A percentile compares a stretch with the other conserved stretches of the same genome.
Conservation (phyloP, 306 rosid genomes). For the Quercus bicolor region DNA sequence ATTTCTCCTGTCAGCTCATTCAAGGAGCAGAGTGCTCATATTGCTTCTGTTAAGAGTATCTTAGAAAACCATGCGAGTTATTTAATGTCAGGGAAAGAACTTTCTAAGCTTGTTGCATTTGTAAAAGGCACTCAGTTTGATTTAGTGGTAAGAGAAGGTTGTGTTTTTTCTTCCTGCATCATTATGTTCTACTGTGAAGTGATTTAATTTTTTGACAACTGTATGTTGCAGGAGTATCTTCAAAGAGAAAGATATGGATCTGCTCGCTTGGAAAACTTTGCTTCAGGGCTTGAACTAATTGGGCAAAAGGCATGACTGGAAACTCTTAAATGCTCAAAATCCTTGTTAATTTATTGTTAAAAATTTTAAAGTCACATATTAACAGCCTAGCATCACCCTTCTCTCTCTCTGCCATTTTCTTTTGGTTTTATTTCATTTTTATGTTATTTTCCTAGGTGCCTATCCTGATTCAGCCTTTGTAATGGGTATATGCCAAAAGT, state of each 20-base stretch:
- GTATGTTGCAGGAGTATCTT: slow-evolving; percentile 73
- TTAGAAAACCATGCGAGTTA: slow-evolving; percentile 93
- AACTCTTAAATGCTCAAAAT: background rate
- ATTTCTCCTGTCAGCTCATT: slow-evolving; percentile 36
- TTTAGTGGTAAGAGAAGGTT: slow-evolving; percentile 66
- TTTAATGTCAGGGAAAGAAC: slow-evolving; percentile 93
- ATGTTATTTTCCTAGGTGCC: slow-evolving; percentile 1
- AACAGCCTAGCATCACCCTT: background rate
- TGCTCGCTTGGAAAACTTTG: slow-evolving; percentile 89
- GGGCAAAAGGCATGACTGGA: slow-evolving; percentile 67
- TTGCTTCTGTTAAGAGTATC: slow-evolving; percentile 79
- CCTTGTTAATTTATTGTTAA: slow-evolving; percentile 1
- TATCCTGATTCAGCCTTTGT: background rate
- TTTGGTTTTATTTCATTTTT: background rate
- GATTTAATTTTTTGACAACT: slow-evolving; percentile 20
- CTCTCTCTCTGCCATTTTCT: slow-evolving; percentile 8
- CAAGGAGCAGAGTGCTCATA: slow-evolving; percentile 90
- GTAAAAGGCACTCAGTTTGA: slow-evolving; percentile 97
- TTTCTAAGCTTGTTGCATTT: slow-evolving; percentile 95
- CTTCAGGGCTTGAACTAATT: slow-evolving; percentile 85
- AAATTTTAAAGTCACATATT: slow-evolving; percentile 1
- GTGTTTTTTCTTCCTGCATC: background rate
- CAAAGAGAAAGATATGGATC: slow-evolving; percentile 86
- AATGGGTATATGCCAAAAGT: background rate
- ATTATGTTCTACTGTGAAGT: background rate